Percentiles rank a stretch among this genome's conserved stretches.
These are phyloP conservation scores for Boletus subcaerulescens DNA, from an alignment of 768 basidiomycete species.

Conservation along the genomic window DNA sequence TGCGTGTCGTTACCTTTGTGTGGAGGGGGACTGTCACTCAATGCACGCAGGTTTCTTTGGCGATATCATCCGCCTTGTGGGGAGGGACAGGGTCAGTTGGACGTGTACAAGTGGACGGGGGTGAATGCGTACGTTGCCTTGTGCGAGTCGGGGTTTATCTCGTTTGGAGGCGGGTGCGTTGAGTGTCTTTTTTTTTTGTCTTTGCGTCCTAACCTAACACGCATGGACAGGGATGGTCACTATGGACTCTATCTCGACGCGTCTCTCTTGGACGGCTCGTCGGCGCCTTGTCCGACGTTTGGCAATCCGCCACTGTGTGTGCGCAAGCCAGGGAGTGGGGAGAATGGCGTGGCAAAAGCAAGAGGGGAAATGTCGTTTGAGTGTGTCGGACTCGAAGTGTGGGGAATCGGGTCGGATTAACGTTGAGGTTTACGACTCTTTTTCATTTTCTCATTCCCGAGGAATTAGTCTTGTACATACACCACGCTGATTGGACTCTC, in stretches of 20 bases:
- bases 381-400: conserved; percentile 89
- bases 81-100: conserved; percentile 36
- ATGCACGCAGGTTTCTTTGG: conserved; percentile 70
- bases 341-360: conserved; percentile 23
- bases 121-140: conserved; percentile 87
- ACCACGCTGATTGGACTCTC: too few species aligned
- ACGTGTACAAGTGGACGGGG: conserved; percentile 81
- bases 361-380: conserved; percentile 68
- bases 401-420: conserved; percentile 56
- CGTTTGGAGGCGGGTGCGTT: conserved; percentile 85
- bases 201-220: not conserved
- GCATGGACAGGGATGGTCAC: conserved; percentile 53
- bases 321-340: conserved; percentile 17
- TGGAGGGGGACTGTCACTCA: not conserved
- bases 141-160: conserved; percentile 76
- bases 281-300: conserved; percentile 83
- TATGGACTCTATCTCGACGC: conserved; percentile 90
- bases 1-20: not conserved
- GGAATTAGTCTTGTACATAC: too few species aligned
- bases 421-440: too few species aligned
- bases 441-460: too few species aligned
- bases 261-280: conserved; percentile 77
- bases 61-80: conserved; percentile 40
- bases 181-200: not conserved
- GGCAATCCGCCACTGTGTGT: conserved; percentile 79